These are phyloP conservation scores for Hydnum rufescens DNA, from an alignment of 768 basidiomycete genomes.

Conservation along the genomic window DNA sequence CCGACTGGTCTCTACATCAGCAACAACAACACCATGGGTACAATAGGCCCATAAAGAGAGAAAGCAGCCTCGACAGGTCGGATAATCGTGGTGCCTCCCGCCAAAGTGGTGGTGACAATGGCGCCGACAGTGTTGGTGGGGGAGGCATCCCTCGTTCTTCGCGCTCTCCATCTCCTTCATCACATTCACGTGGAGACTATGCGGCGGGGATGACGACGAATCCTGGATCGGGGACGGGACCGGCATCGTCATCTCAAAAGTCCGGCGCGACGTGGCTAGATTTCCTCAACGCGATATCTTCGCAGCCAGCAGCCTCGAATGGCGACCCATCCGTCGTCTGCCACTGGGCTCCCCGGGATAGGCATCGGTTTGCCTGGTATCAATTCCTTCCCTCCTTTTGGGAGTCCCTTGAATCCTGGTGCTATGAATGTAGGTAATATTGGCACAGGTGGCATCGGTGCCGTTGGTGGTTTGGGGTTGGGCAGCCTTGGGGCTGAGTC, in stretches of 20 bases:
- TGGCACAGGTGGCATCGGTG: too few species aligned
- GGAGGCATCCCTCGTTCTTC: not conserved
- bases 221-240: too few species aligned
- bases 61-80: not conserved
- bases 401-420: too few species aligned
- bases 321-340: too few species aligned
- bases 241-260: too few species aligned
- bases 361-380: too few species aligned
- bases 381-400: too few species aligned
- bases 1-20: not conserved
- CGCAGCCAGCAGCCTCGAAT: too few species aligned
- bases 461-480: too few species aligned
- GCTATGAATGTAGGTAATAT: too few species aligned
- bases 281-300: not conserved
- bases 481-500: too few species aligned
- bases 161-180: not conserved
- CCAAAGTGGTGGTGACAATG: not conserved
- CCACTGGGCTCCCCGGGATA: too few species aligned
- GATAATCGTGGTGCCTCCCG: not conserved
- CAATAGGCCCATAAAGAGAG: not conserved
- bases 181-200: not conserved
- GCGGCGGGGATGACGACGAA: not conserved
- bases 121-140: not conserved
- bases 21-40: not conserved
- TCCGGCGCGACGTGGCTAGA: not conserved